A percentile compares a stretch with the other conserved stretches of the same genome.
Evolutionary conservation across 2,329 filamentous ascomycete genomes (phyloP).

Genomic region (Colletotrichum navitas): DNA sequence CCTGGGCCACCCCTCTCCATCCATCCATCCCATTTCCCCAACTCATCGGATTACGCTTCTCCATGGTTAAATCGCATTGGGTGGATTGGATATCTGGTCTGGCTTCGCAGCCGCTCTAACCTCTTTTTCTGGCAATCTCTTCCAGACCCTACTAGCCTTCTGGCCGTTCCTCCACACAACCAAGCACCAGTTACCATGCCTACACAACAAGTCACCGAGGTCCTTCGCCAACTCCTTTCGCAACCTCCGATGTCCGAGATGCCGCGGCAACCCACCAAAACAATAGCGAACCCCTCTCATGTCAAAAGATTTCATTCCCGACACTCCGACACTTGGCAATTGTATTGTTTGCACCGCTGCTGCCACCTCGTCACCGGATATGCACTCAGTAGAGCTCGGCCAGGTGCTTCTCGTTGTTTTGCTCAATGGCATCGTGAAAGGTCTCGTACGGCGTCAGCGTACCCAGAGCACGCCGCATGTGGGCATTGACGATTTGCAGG

Average conservation of each 20-base stretch:
- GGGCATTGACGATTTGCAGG: constrained; percentile 86
- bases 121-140: constrained; percentile 32
- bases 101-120: constrained; percentile 42
- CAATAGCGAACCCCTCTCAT: constrained; percentile 6
- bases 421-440: constrained; percentile 77
- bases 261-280: constrained; percentile 19
- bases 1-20: not conserved
- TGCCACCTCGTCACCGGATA: not conserved
- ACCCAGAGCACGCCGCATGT: constrained; percentile 90
- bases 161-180: constrained; percentile 13
- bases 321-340: constrained; percentile 10
- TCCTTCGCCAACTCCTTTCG: constrained; percentile 25
- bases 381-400: constrained; percentile 55
- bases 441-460: constrained; percentile 89
- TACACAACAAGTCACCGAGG: constrained; percentile 8
- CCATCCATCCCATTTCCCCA: constrained; percentile 6
- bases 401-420: constrained; percentile 66
- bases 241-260: constrained; percentile 13
- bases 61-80: constrained; percentile 26
- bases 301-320: not conserved
- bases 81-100: constrained; percentile 37
- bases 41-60: constrained; percentile 14
- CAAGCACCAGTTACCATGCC: constrained; percentile 9
- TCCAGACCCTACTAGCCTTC: constrained; percentile 18
- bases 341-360: constrained; percentile 33